These are phyloP conservation scores for Escallonia rubra DNA, from an alignment of 129 eudicot genomes.

Conservation along the genomic window DNA sequence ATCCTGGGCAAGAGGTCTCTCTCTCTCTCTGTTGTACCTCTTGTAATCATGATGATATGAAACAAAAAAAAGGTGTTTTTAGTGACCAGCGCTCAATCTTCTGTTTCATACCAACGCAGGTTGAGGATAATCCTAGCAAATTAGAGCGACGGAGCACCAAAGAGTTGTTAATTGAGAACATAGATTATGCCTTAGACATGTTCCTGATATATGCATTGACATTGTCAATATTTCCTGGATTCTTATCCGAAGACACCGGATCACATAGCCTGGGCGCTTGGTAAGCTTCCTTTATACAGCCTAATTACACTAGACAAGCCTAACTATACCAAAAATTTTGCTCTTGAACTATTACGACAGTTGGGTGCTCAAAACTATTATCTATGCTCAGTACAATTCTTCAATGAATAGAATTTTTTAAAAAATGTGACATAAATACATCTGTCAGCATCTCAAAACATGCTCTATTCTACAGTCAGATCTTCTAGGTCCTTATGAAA, in stretches of 20 bases:
- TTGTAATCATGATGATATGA: not conserved
- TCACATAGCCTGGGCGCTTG: slow-evolving; percentile 36
- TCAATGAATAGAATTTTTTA: too few relatives aligned
- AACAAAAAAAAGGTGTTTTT: not conserved
- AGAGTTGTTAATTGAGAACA: slow-evolving; percentile 27
- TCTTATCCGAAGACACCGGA: slow-evolving; percentile 45
- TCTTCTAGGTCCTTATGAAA: too few relatives aligned
- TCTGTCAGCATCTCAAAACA: too few relatives aligned
- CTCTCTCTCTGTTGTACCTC: not conserved
- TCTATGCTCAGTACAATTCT: too few relatives aligned
- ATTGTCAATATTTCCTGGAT: slow-evolving; percentile 41
- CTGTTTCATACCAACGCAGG: slow-evolving; percentile 15
- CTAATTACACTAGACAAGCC: not conserved
- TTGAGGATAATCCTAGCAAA: slow-evolving; percentile 16
- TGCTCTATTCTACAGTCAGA: too few relatives aligned
- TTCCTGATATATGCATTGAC: slow-evolving; percentile 31
- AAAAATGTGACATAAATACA: too few relatives aligned
- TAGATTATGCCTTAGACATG: slow-evolving; percentile 34
- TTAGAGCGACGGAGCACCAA: slow-evolving; percentile 25
- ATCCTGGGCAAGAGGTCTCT: slow-evolving; percentile 7
- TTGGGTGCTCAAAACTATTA: not conserved
- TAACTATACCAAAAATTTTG: not conserved
- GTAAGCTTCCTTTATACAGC: slow-evolving; percentile 6
- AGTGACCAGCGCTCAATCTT: not conserved
- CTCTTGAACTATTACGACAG: not conserved